Evolutionary conservation across 2,329 filamentous ascomycete genomes (phyloP).

Genomic region (Penicillium freii): DNA sequence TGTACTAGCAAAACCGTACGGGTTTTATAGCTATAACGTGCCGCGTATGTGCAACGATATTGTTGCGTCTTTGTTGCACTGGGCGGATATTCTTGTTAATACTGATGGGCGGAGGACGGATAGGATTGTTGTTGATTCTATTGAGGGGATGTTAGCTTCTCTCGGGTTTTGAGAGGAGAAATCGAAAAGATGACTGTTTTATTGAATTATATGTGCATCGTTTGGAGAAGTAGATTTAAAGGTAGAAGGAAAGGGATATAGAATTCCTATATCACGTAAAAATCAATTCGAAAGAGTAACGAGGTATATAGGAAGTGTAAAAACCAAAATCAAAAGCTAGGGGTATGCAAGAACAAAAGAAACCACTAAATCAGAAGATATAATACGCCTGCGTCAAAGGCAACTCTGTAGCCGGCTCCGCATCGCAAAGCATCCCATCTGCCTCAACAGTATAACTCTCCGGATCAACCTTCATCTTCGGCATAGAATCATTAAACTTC

Average conservation of each 20-base stretch:
- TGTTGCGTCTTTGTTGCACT: slow-evolving; percentile 4
- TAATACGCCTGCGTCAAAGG: slow-evolving; percentile 77
- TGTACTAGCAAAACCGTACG: not conserved
- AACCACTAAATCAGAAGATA: slow-evolving; percentile 58
- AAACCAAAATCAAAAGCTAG: slow-evolving; percentile 1
- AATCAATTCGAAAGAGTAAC: slow-evolving; percentile 4
- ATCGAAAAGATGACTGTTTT: not conserved
- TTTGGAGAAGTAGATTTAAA: not conserved
- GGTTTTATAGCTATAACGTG: not conserved
- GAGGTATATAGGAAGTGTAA: slow-evolving; percentile 15
- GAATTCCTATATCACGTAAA: slow-evolving; percentile 2
- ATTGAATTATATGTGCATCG: not conserved
- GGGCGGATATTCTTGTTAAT: slow-evolving; percentile 6
- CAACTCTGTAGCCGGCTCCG: slow-evolving; percentile 67
- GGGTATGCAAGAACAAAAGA: not conserved
- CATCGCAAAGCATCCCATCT: slow-evolving; percentile 70
- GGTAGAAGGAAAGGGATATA: not conserved
- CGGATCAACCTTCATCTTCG: slow-evolving; percentile 86
- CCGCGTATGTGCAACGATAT: not conserved
- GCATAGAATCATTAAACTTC: slow-evolving; percentile 82
- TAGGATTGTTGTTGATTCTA: not conserved
- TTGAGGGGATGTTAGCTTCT: not conserved
- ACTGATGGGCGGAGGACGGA: slow-evolving; percentile 4
- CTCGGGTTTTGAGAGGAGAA: not conserved
- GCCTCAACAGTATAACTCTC: slow-evolving; percentile 87